Conservation (phyloP, 1,139 yeast species). For the Geotrichum australiense region DNA sequence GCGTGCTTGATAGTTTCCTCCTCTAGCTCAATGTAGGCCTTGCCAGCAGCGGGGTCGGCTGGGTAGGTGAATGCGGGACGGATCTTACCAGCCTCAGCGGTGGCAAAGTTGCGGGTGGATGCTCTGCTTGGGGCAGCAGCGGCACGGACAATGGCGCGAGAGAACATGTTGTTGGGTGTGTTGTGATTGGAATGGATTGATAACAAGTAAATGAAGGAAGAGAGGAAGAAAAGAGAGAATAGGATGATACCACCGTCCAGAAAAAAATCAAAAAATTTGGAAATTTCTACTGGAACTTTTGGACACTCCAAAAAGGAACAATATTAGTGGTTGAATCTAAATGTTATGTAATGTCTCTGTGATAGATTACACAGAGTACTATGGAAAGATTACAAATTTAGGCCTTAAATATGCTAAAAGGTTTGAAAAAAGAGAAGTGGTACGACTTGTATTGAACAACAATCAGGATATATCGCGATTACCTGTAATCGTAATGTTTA, state of each 20-base stretch:
- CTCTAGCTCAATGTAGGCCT: conserved; percentile 42
- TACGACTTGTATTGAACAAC: too few species aligned
- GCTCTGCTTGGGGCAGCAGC: conserved; percentile 20
- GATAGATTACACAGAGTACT: too few species aligned
- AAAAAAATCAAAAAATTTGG: conserved; percentile 2
- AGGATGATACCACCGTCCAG: not conserved
- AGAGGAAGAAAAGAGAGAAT: conserved; percentile 2
- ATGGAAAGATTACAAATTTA: too few species aligned
- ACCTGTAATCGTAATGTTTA: too few species aligned
- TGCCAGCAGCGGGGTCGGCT: conserved; percentile 47
- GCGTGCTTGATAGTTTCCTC: conserved; percentile 76
- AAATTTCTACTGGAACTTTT: not conserved
- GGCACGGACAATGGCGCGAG: conserved; percentile 20
- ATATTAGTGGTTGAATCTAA: too few species aligned
- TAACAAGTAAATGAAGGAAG: not conserved
- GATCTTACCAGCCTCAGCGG: conserved; percentile 35
- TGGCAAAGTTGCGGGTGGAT: conserved; percentile 19
- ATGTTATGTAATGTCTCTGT: too few species aligned
- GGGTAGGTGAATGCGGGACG: conserved; percentile 31
- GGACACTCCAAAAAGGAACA: too few species aligned
- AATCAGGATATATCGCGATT: too few species aligned
- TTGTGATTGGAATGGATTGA: conserved; percentile 2
- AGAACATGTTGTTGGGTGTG: conserved; percentile 10
- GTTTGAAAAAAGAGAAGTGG: too few species aligned
- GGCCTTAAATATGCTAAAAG: too few species aligned